Base-by-base conservation (phyloP, 352 stramenopile species). In the Labyrinthula sp. region DNA sequence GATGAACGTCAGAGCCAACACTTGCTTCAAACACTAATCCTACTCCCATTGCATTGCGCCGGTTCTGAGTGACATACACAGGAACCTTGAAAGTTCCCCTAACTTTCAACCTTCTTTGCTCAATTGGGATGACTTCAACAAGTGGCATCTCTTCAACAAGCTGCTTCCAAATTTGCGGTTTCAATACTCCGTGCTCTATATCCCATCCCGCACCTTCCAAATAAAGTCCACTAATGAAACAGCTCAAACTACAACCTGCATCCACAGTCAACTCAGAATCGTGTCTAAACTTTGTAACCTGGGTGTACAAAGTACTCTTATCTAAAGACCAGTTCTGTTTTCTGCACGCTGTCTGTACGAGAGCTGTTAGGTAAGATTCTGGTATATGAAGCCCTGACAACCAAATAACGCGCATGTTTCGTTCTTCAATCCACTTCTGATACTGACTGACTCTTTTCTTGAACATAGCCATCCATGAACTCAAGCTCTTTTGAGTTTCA, bases 401-500 rank as follows among this genome's bases (percentile, higher is more conserved):
- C 82, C 82, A 94, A 59, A 94, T 80, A 38, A 89, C 77, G 4
- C 63, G 63, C 9, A 79, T 79, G 35, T 93, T 77, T 3, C 82
- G 79, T 7, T 81, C 46, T 12, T 65, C 54, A 18, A 93, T 66
- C 82, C 82, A 94, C 27, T 62, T 54, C 63, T 77, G 73, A 59
- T 94, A 93, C 59, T 93, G 82, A 5, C 48, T 59, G 60, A 79
- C 76, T 9, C 82, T 64, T 30, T 58, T 41, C 34, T 67, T 79
- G 54, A 91, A 93, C 61, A 93, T 78, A 27, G 72, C 65, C 72
- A 94, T 93, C 82, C 82, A 94, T 31, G 71, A 83, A 3, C 81
- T 81, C n/a, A 94, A 64, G 2, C 79, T 79, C 41, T 94, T 93
- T 47, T 92, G 68, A 0, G 81, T 93, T 58, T 79, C 77, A 6